Percentiles rank a stretch among this genome's conserved stretches.
phyloP scores from a whole-genome alignment of 2,329 filamentous ascomycete species.

The Teratosphaeria pseudoeucalypti region DNA sequence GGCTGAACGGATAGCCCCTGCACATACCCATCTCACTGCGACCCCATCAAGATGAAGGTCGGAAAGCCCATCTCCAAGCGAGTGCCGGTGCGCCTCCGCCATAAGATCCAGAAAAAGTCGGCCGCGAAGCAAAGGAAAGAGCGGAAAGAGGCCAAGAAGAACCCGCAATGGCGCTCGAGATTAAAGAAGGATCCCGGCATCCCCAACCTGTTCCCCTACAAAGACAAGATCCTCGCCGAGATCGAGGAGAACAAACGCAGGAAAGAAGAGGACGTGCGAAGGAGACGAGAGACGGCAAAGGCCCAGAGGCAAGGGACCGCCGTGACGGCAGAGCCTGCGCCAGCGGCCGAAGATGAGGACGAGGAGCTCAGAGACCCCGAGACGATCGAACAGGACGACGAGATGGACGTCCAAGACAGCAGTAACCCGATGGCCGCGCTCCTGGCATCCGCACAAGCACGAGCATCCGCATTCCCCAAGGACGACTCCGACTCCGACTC shows the following conservation, averaged over 20 bases:
- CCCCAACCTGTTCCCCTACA: conserved; percentile 94
- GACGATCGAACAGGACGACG: conserved; percentile 36
- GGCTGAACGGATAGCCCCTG: neutral
- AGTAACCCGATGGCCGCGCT: conserved; percentile 89
- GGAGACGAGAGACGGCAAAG: conserved; percentile 58
- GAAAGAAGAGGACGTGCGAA: conserved; percentile 69
- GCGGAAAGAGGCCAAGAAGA: conserved; percentile 85
- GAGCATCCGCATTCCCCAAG: conserved; percentile 58
- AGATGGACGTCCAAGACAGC: conserved; percentile 52
- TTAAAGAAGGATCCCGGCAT: conserved; percentile 97
- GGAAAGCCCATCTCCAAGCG: conserved; percentile 83
- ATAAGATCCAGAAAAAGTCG: conserved; percentile 93
- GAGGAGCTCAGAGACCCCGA: conserved; percentile 39
- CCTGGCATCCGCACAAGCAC: conserved; percentile 68
- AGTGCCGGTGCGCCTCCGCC: conserved; percentile 72
- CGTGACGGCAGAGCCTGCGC: conserved; percentile 27
- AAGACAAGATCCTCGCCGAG: conserved; percentile 86
- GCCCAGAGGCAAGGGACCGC: conserved; percentile 28
- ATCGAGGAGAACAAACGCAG: conserved; percentile 77
- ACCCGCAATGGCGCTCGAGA: conserved; percentile 90
- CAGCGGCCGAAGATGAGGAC: conserved; percentile 37
- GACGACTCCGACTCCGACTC: conserved; percentile 46
- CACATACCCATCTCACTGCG: neutral
- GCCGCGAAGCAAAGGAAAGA: conserved; percentile 83
- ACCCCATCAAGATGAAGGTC: conserved; percentile 20